Conservation (phyloP, 163 green algal genomes). For the Prototheca wickerhamii region DNA sequence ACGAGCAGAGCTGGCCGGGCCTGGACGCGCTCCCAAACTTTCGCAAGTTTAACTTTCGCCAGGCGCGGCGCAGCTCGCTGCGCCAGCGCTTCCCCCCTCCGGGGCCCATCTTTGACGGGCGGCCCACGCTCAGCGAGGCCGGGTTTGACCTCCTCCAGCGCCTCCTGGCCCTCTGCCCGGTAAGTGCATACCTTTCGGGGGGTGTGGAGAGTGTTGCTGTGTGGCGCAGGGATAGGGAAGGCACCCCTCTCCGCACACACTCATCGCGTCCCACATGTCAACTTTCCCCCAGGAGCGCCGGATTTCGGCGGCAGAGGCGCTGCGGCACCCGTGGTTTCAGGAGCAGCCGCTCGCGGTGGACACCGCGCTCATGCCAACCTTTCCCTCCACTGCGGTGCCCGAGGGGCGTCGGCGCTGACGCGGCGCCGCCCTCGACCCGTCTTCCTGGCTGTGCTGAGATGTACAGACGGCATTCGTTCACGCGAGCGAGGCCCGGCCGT, state of each 20-base stretch:
- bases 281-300: constrained; percentile 75
- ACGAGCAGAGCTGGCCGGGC: constrained; percentile 64
- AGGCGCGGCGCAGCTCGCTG: constrained; percentile 28
- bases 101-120: constrained; percentile 24
- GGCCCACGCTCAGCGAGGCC: constrained; percentile 34
- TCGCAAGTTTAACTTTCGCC: constrained; percentile 18
- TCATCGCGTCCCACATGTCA: constrained; percentile 29
- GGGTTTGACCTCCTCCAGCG: constrained; percentile 61
- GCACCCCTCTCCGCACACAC: neutral
- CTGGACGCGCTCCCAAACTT: constrained; percentile 11
- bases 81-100: constrained; percentile 42
- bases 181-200: neutral
- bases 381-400: constrained; percentile 21
- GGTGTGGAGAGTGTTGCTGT: neutral
- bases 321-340: constrained; percentile 41
- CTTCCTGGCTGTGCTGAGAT: no score
- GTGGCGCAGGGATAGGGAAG: neutral
- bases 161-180: constrained; percentile 55
- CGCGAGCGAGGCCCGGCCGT: neutral
- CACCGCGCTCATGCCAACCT: constrained; percentile 46
- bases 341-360: constrained; percentile 44
- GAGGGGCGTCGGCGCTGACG: no score
- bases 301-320: constrained; percentile 74
- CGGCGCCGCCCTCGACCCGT: no score
- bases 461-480: neutral